phyloP scores from a whole-genome alignment of 2,329 filamentous ascomycete genomes.

The Alternaria longipes region DNA sequence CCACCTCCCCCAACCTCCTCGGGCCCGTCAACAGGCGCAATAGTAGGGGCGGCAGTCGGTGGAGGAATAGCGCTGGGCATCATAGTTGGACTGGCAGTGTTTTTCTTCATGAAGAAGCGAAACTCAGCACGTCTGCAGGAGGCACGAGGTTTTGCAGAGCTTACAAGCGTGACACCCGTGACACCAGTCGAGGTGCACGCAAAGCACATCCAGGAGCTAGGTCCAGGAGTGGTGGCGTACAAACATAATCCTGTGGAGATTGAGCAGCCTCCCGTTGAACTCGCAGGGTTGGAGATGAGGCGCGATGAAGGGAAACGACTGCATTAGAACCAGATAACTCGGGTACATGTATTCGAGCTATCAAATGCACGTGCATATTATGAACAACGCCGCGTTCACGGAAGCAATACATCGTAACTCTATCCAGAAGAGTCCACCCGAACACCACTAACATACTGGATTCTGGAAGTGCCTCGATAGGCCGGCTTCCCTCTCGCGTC shows the following conservation, averaged over 20 bases:
- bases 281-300: constrained; percentile 4
- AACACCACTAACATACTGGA: neutral
- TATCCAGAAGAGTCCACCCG: neutral
- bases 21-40: constrained; percentile 7
- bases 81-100: constrained; percentile 5
- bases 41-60: constrained; percentile 10
- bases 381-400: neutral
- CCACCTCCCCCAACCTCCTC: constrained; percentile 4
- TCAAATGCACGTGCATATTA: neutral
- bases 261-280: constrained; percentile 11
- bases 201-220: constrained; percentile 12
- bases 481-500: neutral
- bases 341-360: neutral
- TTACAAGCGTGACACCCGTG: neutral
- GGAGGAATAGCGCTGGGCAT: constrained; percentile 5
- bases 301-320: neutral
- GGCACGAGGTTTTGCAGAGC: neutral
- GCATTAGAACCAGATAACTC: neutral
- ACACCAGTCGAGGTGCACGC: constrained; percentile 8
- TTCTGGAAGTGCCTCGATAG: neutral
- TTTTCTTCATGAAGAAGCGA: constrained; percentile 8
- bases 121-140: neutral
- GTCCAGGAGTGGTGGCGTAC: constrained; percentile 4
- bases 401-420: neutral
- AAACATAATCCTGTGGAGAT: constrained; percentile 11